Evolutionary conservation across 768 basidiomycete genomes (phyloP), one percentile per base, ranked within the genome.

Genomic region (Termitomyces eurrhizus): DNA sequence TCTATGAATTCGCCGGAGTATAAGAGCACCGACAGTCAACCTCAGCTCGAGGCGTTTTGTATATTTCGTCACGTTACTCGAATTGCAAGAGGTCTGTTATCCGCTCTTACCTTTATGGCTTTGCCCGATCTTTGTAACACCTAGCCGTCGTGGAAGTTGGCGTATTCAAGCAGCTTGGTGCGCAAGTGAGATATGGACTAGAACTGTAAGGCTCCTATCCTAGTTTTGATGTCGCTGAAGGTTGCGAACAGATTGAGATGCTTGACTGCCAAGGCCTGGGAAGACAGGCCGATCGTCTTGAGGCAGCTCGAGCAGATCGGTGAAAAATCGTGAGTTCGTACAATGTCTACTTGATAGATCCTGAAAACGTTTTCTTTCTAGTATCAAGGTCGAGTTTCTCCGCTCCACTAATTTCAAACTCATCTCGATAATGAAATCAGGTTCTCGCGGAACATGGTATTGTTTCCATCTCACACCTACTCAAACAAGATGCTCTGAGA

Each of bases 281-380:
- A 98, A 67, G 89, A 94, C 67, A 78, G 91, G 21, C 86, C 93
- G 5, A 76, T 87, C 14, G 89, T 96, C 7, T 81, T 98, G 57
- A 82, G 90, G 14, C 96, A 98, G 70, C 81, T 98, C 53, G 87
- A 91, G 37, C 84, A 87, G n/a, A 87, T 98, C 45, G 96, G 95
- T 36, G 92, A 94, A 68, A 93, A 93, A 83, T 92, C 91, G 92
- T 93, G 59, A 70, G 89, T 73, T 5, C 26, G 44, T 18, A 5
- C 8, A 44, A 14, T 16, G 45, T 37, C 29, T 37, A 54, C 26
- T 18, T 42, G 49, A 33, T 75, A 77, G 32, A 71, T 78, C 63
- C 78, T 77, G 68, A 75, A 73, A 52, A 21, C 32, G 26, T 35
- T 21, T 16, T 14, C 24, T 26, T 36, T 11, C 42, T 16, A 67